These are phyloP conservation scores for Phytopythium ostracodes DNA, from an alignment of 352 stramenopile species.

Conservation along the genomic window DNA sequence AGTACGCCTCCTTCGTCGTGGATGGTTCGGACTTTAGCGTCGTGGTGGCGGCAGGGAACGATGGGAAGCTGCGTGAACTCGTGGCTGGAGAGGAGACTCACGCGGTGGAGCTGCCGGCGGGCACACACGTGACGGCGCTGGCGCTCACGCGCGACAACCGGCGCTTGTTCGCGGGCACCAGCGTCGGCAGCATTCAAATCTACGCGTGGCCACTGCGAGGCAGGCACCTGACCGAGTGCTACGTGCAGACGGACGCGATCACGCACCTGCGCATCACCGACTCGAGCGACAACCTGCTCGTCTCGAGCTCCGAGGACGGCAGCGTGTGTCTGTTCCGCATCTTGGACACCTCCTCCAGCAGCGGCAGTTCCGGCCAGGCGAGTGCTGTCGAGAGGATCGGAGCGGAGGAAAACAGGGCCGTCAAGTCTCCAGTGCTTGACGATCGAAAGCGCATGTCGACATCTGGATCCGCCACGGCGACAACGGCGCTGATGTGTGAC, in stretches of 20 bases:
- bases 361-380: not conserved
- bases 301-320: conserved; percentile 60
- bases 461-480: not conserved
- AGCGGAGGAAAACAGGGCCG: not conserved
- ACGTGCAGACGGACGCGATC: conserved; percentile 58
- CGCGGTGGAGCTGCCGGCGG: conserved; percentile 35
- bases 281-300: conserved; percentile 49
- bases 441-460: conserved; percentile 1
- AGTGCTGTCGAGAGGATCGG: not conserved
- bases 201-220: conserved; percentile 55
- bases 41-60: conserved; percentile 52
- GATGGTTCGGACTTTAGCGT: conserved; percentile 46
- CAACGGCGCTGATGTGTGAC: conserved; percentile 15
- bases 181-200: conserved; percentile 51
- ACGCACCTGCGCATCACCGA: conserved; percentile 70
- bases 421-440: not conserved
- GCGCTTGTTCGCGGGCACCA: conserved; percentile 65
- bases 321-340: conserved; percentile 59
- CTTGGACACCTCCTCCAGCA: conserved; percentile 10
- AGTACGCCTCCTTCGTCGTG: conserved; percentile 55
- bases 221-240: conserved; percentile 40
- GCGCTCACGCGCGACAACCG: conserved; percentile 56
- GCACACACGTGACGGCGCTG: conserved; percentile 44
- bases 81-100: conserved; percentile 53
- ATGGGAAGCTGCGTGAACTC: conserved; percentile 68